Conservation (phyloP, 805 yeast species). For the Komagataella pseudopastoris region DNA sequence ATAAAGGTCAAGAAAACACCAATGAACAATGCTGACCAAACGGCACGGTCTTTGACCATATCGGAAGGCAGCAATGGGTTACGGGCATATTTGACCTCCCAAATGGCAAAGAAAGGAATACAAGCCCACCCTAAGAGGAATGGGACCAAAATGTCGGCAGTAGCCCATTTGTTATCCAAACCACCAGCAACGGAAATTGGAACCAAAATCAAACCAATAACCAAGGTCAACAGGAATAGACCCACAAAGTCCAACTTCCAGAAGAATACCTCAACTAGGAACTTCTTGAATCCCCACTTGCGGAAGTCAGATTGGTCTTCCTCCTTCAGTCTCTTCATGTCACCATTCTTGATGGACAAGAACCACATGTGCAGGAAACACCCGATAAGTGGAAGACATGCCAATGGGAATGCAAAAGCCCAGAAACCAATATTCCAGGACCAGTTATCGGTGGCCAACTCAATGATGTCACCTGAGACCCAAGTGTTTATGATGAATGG, state of each 20-base stretch:
- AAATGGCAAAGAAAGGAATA: constrained; percentile 42
- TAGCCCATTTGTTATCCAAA: constrained; percentile 34
- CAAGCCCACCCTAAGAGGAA: constrained; percentile 46
- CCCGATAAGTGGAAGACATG: constrained; percentile 43
- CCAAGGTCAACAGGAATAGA: constrained; percentile 35
- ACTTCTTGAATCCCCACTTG: constrained; percentile 17
- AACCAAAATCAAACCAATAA: constrained; percentile 50
- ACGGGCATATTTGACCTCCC: constrained; percentile 43
- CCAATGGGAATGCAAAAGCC: constrained; percentile 63
- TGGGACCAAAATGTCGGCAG: constrained; percentile 53
- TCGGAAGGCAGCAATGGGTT: constrained; percentile 53
- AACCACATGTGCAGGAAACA: constrained; percentile 44
- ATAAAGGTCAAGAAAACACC: constrained; percentile 46
- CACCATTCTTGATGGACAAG: constrained; percentile 37
- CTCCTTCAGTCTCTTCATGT: constrained; percentile 26
- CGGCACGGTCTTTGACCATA: constrained; percentile 53
- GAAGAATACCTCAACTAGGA: constrained; percentile 28
- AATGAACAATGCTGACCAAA: constrained; percentile 55
- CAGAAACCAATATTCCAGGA: constrained; percentile 73
- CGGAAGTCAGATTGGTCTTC: constrained; percentile 10
- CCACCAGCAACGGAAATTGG: constrained; percentile 77
- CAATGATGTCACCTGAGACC: constrained; percentile 50
- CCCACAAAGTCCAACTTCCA: constrained; percentile 62
- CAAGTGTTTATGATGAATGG: constrained; percentile 72
- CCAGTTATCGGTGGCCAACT: constrained; percentile 28